A percentile compares a stretch with the other conserved stretches of the same genome.
phyloP scores from a whole-genome alignment of 768 basidiomycete species.

The Leccinum pellstonianum region DNA sequence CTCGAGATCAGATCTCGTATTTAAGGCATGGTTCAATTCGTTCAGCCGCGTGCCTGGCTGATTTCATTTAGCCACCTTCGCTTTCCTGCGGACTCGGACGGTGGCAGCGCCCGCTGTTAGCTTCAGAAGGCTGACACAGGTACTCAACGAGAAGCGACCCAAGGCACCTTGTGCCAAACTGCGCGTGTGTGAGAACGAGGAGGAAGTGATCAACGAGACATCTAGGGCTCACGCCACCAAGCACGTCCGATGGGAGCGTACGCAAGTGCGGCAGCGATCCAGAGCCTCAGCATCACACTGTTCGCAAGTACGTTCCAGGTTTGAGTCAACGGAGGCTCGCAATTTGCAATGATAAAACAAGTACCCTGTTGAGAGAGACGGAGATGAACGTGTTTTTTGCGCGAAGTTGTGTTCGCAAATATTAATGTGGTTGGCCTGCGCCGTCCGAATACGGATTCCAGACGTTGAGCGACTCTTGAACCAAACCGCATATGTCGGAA shows the following conservation, averaged over 20 bases:
- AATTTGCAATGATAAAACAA: slow-evolving; percentile 23
- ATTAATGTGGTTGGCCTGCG: slow-evolving; percentile 18
- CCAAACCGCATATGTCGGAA: slow-evolving; percentile 19
- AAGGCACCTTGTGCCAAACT: slow-evolving; percentile 11
- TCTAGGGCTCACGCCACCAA: slow-evolving; percentile 22
- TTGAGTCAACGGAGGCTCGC: slow-evolving; percentile 7
- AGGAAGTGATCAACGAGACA: slow-evolving; percentile 19
- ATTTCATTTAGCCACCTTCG: slow-evolving; percentile 39
- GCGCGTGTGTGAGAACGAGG: slow-evolving; percentile 24
- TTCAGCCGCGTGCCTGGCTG: slow-evolving; percentile 32
- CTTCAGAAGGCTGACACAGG: slow-evolving; percentile 23
- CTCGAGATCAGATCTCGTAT: slow-evolving; percentile 35
- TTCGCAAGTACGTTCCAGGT: not conserved
- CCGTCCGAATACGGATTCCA: slow-evolving; percentile 13
- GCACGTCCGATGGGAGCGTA: slow-evolving; percentile 17
- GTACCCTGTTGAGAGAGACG: slow-evolving; percentile 16
- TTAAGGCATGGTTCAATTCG: slow-evolving; percentile 27
- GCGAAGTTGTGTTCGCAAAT: slow-evolving; percentile 3
- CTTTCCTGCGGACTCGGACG: slow-evolving; percentile 26
- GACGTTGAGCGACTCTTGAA: not conserved
- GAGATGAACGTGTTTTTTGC: slow-evolving; percentile 29
- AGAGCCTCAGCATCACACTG: slow-evolving; percentile 10
- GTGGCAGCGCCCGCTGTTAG: slow-evolving; percentile 18
- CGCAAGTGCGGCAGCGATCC: slow-evolving; percentile 19
- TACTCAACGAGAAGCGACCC: slow-evolving; percentile 24